These are phyloP conservation scores for Protomyces inundatus DNA, from an alignment of 1,139 yeast species.

Conservation along the genomic window DNA sequence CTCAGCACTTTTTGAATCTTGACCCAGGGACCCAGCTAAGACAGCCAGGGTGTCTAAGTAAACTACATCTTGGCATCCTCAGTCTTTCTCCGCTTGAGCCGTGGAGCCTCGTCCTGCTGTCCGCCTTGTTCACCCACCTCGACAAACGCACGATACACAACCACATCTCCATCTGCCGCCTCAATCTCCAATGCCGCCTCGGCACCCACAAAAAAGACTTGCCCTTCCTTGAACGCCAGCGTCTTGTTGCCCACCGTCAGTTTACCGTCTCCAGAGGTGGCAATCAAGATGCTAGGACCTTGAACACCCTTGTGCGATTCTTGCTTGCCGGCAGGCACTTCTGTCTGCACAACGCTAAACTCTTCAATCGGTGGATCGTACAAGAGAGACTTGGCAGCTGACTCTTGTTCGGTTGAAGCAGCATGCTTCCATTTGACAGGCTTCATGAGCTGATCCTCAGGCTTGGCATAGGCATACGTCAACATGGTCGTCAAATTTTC, in stretches of 20 bases:
- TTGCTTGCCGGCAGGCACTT: slow-evolving; percentile 45
- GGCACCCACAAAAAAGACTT: slow-evolving; percentile 24
- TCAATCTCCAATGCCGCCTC: slow-evolving; percentile 8
- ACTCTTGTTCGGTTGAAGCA: slow-evolving; percentile 32
- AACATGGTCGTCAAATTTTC: slow-evolving; percentile 86
- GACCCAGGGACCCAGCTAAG: no score
- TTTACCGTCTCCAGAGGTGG: slow-evolving; percentile 73
- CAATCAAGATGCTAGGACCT: slow-evolving; percentile 86
- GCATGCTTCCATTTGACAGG: slow-evolving; percentile 63
- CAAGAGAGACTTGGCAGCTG: slow-evolving; percentile 46
- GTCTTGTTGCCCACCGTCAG: slow-evolving; percentile 40
- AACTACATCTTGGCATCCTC: slow-evolving; percentile 1
- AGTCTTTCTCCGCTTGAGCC: background rate
- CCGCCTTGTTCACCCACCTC: background rate
- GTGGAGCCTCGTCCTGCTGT: background rate
- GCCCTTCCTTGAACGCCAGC: slow-evolving; percentile 35
- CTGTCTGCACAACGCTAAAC: slow-evolving; percentile 77
- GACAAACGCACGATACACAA: slow-evolving; percentile 19
- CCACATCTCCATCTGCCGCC: slow-evolving; percentile 5
- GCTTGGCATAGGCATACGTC: slow-evolving; percentile 83
- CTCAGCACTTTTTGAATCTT: background rate
- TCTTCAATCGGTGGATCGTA: slow-evolving; percentile 97
- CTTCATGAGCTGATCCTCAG: slow-evolving; percentile 86
- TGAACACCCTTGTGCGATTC: slow-evolving; percentile 54
- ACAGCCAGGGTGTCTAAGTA: no score